Conservation (phyloP, 805 yeast species). For the Ogataea nonfermentans region DNA sequence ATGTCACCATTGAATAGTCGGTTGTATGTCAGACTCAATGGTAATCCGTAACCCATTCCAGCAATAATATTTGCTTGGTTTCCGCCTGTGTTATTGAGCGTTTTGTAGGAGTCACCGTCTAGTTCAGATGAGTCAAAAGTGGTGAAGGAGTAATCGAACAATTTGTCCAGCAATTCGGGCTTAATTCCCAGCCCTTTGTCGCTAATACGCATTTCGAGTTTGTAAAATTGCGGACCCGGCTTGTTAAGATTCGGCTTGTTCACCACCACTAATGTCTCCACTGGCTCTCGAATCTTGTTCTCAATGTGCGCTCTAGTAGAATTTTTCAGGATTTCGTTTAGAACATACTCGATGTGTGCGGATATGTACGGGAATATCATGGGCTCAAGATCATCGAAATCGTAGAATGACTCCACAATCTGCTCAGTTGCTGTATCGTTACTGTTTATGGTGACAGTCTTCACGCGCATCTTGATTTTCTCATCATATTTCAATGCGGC, state of each 20-base stretch:
- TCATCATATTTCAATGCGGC: constrained; percentile 82
- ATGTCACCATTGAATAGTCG: constrained; percentile 71
- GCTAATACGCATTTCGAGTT: constrained; percentile 68
- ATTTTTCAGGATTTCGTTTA: constrained; percentile 85
- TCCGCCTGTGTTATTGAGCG: constrained; percentile 62
- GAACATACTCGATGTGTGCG: constrained; percentile 81
- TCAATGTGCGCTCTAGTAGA: constrained; percentile 88
- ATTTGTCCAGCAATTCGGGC: constrained; percentile 58
- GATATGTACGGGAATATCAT: constrained; percentile 79
- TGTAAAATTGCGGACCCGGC: constrained; percentile 26
- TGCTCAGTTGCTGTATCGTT: constrained; percentile 32
- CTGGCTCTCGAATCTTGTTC: constrained; percentile 45
- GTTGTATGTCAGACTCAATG: constrained; percentile 73
- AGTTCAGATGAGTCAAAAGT: constrained; percentile 53
- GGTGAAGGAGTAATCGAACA: constrained; percentile 85
- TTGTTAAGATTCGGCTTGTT: constrained; percentile 27
- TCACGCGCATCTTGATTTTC: constrained; percentile 57
- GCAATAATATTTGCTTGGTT: constrained; percentile 61
- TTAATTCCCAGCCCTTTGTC: constrained; percentile 91
- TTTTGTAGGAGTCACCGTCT: constrained; percentile 55
- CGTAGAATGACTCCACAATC: constrained; percentile 34
- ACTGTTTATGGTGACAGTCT: constrained; percentile 32
- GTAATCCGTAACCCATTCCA: constrained; percentile 96
- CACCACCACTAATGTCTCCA: constrained; percentile 46
- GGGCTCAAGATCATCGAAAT: constrained; percentile 15